phyloP scores from a whole-genome alignment of 768 basidiomycete genomes.

The Russula sp. region DNA sequence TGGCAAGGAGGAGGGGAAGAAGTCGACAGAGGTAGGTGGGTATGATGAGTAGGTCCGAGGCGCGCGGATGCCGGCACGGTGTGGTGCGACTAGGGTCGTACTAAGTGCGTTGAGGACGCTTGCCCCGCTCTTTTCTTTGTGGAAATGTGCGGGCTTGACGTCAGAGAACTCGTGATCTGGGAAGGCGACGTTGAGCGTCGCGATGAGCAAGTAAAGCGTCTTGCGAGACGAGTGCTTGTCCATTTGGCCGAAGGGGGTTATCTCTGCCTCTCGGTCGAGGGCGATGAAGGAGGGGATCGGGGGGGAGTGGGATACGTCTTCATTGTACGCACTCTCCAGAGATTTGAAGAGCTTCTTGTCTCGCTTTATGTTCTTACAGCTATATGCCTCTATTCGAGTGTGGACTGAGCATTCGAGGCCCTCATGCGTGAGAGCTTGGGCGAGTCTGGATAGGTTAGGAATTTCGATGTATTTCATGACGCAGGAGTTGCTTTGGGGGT shows the following conservation, averaged over 20 bases:
- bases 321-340: slow-evolving; percentile 82
- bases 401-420: slow-evolving; percentile 85
- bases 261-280: slow-evolving; percentile 62
- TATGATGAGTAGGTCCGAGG: slow-evolving; percentile 85
- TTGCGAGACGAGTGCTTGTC: slow-evolving; percentile 80
- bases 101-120: slow-evolving; percentile 80
- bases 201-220: slow-evolving; percentile 93
- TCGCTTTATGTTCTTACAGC: slow-evolving; percentile 94
- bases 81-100: slow-evolving; percentile 72
- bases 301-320: slow-evolving; percentile 75
- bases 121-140: slow-evolving; percentile 67
- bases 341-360: slow-evolving; percentile 95
- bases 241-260: slow-evolving; percentile 88
- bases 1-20: slow-evolving; percentile 71
- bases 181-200: slow-evolving; percentile 94
- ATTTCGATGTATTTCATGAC: slow-evolving; percentile 89
- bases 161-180: slow-evolving; percentile 97
- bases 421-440: slow-evolving; percentile 75
- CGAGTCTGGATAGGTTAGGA: slow-evolving; percentile 71
- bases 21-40: slow-evolving; percentile 63
- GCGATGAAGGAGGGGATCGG: slow-evolving; percentile 78
- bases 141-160: slow-evolving; percentile 85
- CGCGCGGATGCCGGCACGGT: slow-evolving; percentile 56
- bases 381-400: slow-evolving; percentile 93
- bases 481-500: background rate